Conservation (phyloP, 306 rosid genomes). For the Adenanthera pavonina region DNA sequence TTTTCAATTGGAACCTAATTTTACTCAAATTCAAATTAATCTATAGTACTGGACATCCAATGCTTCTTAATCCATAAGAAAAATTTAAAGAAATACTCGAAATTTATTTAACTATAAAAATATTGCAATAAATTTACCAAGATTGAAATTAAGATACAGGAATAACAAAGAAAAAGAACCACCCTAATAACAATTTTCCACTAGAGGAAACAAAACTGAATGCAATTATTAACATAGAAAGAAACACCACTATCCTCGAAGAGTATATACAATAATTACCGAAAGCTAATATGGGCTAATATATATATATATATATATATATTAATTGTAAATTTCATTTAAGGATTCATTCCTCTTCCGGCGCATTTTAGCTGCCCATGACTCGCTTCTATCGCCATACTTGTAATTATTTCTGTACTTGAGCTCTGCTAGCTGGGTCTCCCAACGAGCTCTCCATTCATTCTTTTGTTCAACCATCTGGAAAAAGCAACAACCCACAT, state of each 20-base stretch:
- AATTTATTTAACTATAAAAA: not conserved
- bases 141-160: not conserved
- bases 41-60: no score
- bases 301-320: slow-evolving; percentile 10
- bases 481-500: slow-evolving; percentile 22
- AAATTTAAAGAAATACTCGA: not conserved
- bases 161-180: not conserved
- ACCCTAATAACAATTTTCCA: not conserved
- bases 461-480: slow-evolving; percentile 60
- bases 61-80: not conserved
- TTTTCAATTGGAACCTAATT: no score
- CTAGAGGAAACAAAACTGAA: no score
- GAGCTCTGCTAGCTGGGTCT: slow-evolving; percentile 67
- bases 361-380: slow-evolving; percentile 93
- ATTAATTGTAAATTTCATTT: not conserved
- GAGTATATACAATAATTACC: not conserved
- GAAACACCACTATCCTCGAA: not conserved
- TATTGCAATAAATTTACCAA: not conserved
- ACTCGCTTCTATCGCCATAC: slow-evolving; percentile 50
- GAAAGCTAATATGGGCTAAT: not conserved
- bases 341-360: slow-evolving; percentile 52
- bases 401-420: slow-evolving; percentile 61
- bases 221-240: no score
- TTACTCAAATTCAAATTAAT: no score
- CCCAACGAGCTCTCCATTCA: slow-evolving; percentile 70